Evolutionary conservation across 495 filamentous ascomycete genomes (phyloP).

Genomic region (Bryoglossum gracile): DNA sequence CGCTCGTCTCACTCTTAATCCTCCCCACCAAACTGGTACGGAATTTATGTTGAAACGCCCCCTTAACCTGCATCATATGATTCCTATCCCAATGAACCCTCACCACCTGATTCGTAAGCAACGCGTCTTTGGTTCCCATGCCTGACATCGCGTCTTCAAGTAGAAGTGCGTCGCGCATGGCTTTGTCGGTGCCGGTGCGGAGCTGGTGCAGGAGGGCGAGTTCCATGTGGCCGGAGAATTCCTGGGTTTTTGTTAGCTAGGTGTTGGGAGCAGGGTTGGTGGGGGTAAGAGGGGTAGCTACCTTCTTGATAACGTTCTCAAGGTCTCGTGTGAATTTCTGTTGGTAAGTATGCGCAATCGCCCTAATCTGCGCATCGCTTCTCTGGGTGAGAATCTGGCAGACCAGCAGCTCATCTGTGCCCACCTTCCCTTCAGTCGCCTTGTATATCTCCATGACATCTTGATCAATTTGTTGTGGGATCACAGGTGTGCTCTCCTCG

Average conservation of each 20-base stretch:
- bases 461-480: conserved; percentile 59
- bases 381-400: conserved; percentile 65
- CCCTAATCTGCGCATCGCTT: conserved; percentile 72
- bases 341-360: conserved; percentile 65
- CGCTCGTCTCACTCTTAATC: conserved; percentile 76
- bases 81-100: conserved; percentile 70
- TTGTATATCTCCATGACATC: conserved; percentile 67
- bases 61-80: conserved; percentile 65
- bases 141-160: conserved; percentile 85
- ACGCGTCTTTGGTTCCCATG: conserved; percentile 75
- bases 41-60: conserved; percentile 61
- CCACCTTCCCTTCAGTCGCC: conserved; percentile 61
- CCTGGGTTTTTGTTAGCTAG: conserved; percentile 30
- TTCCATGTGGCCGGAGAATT: conserved; percentile 91
- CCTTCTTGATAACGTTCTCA: conserved; percentile 62
- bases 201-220: conserved; percentile 74
- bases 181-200: conserved; percentile 66
- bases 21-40: conserved; percentile 51
- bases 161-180: conserved; percentile 69
- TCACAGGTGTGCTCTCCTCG: conserved; percentile 67
- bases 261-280: not conserved
- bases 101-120: conserved; percentile 66
- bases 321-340: conserved; percentile 57
- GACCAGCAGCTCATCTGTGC: conserved; percentile 69
- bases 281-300: conserved; percentile 22